phyloP scores from a whole-genome alignment of 306 rosid genomes.

The Lathyrus tuberosus region DNA sequence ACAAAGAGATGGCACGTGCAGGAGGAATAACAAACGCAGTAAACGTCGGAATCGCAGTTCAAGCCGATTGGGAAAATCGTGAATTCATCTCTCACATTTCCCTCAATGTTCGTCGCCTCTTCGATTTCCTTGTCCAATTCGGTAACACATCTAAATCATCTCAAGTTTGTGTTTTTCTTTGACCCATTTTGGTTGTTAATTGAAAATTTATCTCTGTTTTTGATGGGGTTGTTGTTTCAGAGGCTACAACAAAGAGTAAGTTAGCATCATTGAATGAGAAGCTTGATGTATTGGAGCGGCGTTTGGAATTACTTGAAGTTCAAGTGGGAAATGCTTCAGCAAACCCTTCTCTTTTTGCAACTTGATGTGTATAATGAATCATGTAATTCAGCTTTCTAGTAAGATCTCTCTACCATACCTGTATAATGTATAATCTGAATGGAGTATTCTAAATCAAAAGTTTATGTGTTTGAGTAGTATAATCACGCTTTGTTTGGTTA shows the following conservation, averaged over 20 bases:
- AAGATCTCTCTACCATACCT: conserved; percentile 41
- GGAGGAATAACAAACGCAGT: conserved; percentile 96
- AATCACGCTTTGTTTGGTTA: conserved; percentile 23
- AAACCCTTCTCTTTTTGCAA: conserved; percentile 78
- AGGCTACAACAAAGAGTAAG: conserved; percentile 97
- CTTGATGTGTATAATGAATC: conserved; percentile 43
- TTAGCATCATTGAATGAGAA: conserved; percentile 92
- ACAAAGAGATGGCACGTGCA: conserved; percentile 79
- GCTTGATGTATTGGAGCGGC: conserved; percentile 90
- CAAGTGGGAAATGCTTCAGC: conserved; percentile 94
- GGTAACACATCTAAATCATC: conserved; percentile 46
- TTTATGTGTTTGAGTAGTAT: conserved; percentile 26
- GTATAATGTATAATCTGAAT: conserved; percentile 40
- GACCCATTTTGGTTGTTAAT: background rate
- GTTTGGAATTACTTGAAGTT: conserved; percentile 84
- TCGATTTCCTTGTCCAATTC: conserved; percentile 94
- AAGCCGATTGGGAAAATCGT: conserved; percentile 99
- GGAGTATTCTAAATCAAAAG: conserved; percentile 28
- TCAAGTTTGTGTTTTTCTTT: conserved; percentile 33
- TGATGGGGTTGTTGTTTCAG: conserved; percentile 45
- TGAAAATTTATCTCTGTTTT: background rate
- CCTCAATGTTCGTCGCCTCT: conserved; percentile 96
- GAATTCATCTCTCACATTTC: conserved; percentile 97
- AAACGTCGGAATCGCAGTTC: conserved; percentile 93
- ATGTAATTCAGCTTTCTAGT: conserved; percentile 36